Evolutionary conservation across 257 asterid species (phyloP), one percentile per base, ranked within the genome.

Genomic region (Agastache rugosa): DNA sequence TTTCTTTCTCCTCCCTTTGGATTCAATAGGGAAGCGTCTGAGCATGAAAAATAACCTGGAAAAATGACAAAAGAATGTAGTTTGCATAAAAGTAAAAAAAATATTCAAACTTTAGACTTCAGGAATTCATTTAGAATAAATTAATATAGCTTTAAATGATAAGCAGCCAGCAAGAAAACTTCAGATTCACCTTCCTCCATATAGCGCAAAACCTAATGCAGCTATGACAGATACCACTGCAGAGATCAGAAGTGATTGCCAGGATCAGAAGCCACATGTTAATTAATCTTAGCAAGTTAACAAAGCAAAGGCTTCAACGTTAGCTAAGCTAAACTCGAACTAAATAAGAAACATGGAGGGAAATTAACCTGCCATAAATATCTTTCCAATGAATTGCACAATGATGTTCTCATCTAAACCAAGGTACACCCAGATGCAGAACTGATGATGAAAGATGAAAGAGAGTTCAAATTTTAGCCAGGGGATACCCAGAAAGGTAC

Each of bases 1-100:
- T 71, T 93, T 90, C 90, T 93, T 93, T 77, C 97, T 86, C 84
- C 96, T 85, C 85, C 98, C 96, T 85, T 89, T 93, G 51, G 98
- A 90, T 84, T 93, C 98, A 59, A 93, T 89, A 20, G 97, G 98
- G 70, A 90, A 93, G 75, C 97, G 96, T 75, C 96, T 85, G 64
- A 93, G 85, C 97, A 90, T 93, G 87, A 81, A 75, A 86, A 93
- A 93, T 76, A 93, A 85, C 85, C 97, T 93, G 90, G 58, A 83
- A 20, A 20, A 53, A 34, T 31, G 37, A 5, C 5, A 31, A 4
- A 31, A 31, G 4, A 31, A 31, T 31, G 37, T 31, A 31, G 37
- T 4, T 31, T 31, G 7, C 37, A 31, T 31, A 5, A 31, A 31
- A 51, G 20, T 83, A n/a, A 1, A 68, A 69, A 4, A 53, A 17